phyloP scores from a whole-genome alignment of 2,329 filamentous ascomycete species.

The Trichocomaceae sp. region DNA sequence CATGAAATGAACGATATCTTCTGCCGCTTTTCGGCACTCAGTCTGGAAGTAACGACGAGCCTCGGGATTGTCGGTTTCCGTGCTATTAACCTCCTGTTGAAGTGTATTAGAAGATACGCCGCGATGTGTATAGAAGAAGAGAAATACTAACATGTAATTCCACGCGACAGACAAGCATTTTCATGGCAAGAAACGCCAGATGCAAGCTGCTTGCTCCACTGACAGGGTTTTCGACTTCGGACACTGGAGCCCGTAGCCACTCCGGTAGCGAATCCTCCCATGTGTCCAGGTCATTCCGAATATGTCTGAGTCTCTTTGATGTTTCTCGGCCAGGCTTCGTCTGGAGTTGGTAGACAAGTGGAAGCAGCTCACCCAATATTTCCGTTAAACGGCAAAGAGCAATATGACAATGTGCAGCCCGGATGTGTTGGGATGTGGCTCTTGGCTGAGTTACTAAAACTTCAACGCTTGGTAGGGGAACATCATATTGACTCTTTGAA shows the following conservation, averaged over 20 bases:
- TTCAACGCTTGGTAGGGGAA: slow-evolving; percentile 46
- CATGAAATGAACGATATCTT: slow-evolving; percentile 46
- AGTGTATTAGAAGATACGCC: not conserved
- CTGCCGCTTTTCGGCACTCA: slow-evolving; percentile 38
- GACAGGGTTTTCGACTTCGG: slow-evolving; percentile 28
- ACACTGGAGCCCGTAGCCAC: slow-evolving; percentile 34
- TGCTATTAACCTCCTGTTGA: slow-evolving; percentile 37
- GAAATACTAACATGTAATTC: slow-evolving; percentile 37
- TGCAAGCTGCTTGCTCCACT: slow-evolving; percentile 41
- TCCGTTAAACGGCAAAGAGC: slow-evolving; percentile 47
- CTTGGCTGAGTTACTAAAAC: slow-evolving; percentile 32
- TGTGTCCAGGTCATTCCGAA: slow-evolving; percentile 40
- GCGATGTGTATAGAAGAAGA: not conserved
- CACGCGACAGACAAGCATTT: slow-evolving; percentile 43
- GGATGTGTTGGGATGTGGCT: slow-evolving; percentile 36
- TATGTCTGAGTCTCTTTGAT: slow-evolving; percentile 40
- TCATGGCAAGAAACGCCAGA: slow-evolving; percentile 39
- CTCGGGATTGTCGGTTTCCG: slow-evolving; percentile 40
- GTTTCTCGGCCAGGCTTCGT: slow-evolving; percentile 38
- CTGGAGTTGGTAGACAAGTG: slow-evolving; percentile 42
- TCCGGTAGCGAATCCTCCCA: slow-evolving; percentile 42
- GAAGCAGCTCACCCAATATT: slow-evolving; percentile 41
- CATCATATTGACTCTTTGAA: slow-evolving; percentile 49
- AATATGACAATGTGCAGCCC: slow-evolving; percentile 47
- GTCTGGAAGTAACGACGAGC: slow-evolving; percentile 45